phyloP scores from a whole-genome alignment of 2,329 filamentous ascomycete genomes.

The Cadophora luteo-olivacea region DNA sequence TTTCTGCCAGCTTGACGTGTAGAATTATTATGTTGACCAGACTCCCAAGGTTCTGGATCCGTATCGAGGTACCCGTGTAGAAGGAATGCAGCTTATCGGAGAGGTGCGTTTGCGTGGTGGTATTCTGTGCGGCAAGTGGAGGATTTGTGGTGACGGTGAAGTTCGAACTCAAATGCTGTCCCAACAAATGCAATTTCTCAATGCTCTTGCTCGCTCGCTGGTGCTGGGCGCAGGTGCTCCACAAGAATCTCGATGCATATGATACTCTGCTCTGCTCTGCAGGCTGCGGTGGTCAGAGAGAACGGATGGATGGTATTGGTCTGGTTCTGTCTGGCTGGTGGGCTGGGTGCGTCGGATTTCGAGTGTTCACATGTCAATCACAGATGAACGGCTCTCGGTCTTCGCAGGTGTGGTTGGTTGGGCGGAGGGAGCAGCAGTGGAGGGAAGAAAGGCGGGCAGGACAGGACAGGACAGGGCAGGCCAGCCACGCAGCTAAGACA shows the following conservation, averaged over 20 bases:
- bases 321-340: constrained; percentile 3
- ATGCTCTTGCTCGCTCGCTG: constrained; percentile 2
- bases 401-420: not conserved
- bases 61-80: constrained; percentile 5
- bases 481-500: constrained; percentile 8
- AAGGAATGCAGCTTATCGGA: constrained; percentile 17
- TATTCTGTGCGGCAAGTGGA: constrained; percentile 2
- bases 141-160: not conserved
- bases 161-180: constrained; percentile 6
- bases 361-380: constrained; percentile 29
- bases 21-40: not conserved
- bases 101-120: constrained; percentile 6
- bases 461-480: not conserved
- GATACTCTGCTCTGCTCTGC: constrained; percentile 6
- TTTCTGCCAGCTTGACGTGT: constrained; percentile 18
- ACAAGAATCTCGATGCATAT: constrained; percentile 18
- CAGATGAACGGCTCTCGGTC: constrained; percentile 13
- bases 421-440: not conserved
- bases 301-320: constrained; percentile 4
- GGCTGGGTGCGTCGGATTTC: not conserved
- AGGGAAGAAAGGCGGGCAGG: not conserved
- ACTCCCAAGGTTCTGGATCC: not conserved
- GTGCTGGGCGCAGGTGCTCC: constrained; percentile 19
- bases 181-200: constrained; percentile 22
- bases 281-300: not conserved